Evolutionary conservation across 2,329 filamentous ascomycete genomes (phyloP), one percentile per base, ranked within the genome.

Genomic region (Aureobasidium leucospermi): DNA sequence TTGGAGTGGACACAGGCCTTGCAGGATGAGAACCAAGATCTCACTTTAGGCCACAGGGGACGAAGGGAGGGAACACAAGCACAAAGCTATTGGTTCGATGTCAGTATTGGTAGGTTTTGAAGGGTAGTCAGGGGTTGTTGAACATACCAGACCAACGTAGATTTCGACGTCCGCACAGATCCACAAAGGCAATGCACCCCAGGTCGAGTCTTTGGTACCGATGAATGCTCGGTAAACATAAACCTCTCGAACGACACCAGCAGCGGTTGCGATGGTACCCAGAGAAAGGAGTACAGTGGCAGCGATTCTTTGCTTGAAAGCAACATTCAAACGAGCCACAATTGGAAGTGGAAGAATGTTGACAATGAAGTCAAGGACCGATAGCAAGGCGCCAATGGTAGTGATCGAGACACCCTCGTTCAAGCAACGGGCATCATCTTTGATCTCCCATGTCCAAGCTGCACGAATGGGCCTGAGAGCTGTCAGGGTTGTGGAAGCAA

Each of bases 121-220:
- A 11, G 31, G 8, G 5, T 6, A 4, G 5, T 13, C 10, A 5
- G 1, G 29, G 13, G n/a, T 31, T 6, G 19, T 19, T 28, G 5
- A n/a, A 32, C 74, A 65, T 64, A 77, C 74, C n/a, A 79, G 70
- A 9, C 73, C 76, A 10, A 79, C 61, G 60, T 79, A 74, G 10
- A 78, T 74, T 63, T 79, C 76, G 2, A 78, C 71, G 0, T 74
- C 72, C 2, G 76, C 75, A 39, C 71, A 71, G 11, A 78, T 78
- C 75, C 76, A 79, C 0, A 78, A 65, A 13, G 74, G 74, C 65
- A 76, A 76, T 7, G 74, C 69, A 57, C 69, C 74, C 76, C 76
- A 78, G 1, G 75, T 76, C 57, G 69, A 67, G 56, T 79, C 76
- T 60, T 73, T 76, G 58, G 69, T 74, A 1, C 62, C 65, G 3